A percentile compares a stretch with the other conserved stretches of the same genome.
Conservation (phyloP, 306 rosid species). For the Trifolium subterraneum region DNA sequence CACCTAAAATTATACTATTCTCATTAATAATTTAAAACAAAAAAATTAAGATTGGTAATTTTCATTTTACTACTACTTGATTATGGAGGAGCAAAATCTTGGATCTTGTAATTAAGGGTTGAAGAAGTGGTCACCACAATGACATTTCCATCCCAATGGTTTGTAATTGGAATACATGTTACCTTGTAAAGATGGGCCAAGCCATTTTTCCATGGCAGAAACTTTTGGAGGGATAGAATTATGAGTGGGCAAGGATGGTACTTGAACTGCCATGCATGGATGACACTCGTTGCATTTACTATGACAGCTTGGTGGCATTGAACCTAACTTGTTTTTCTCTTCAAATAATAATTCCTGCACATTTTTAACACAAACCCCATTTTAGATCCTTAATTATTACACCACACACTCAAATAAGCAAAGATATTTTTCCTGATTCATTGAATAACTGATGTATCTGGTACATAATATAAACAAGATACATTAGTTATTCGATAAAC, state of each 20-base stretch:
- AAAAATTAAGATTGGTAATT: neutral
- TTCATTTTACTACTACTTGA: slow-evolving; percentile 3
- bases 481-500: no score
- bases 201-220: slow-evolving; percentile 40
- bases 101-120: slow-evolving; percentile 60
- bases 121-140: slow-evolving; percentile 75
- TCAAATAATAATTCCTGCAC: slow-evolving; percentile 65
- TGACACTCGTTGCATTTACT: slow-evolving; percentile 90
- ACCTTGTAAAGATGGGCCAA: slow-evolving; percentile 52
- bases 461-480: no score
- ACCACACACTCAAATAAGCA: neutral
- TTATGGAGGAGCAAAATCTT: neutral
- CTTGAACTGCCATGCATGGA: slow-evolving; percentile 97
- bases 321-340: slow-evolving; percentile 83
- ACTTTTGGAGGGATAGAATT: slow-evolving; percentile 45
- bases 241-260: slow-evolving; percentile 63
- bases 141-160: slow-evolving; percentile 97
- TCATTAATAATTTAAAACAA: neutral
- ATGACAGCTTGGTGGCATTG: slow-evolving; percentile 95
- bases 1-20: neutral
- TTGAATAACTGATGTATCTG: no score
- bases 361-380: neutral
- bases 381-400: neutral
- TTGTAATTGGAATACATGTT: slow-evolving; percentile 90
- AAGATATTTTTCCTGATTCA: no score